Conservation (phyloP, 2,329 filamentous ascomycete species). For the Polytolypa hystricis region DNA sequence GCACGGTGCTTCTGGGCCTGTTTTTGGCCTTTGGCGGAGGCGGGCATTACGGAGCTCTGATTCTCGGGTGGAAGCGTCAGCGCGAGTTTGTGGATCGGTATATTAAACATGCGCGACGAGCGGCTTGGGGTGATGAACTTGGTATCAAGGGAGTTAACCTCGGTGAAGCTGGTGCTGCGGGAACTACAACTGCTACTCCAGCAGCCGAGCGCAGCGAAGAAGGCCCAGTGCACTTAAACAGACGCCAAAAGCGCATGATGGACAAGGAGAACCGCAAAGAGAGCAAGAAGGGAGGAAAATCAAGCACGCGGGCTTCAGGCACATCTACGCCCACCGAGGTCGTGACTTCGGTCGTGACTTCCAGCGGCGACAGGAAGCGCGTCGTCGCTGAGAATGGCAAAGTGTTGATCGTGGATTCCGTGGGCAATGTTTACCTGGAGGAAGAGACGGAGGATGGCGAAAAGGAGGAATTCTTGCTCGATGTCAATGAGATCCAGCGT, state of each 20-base stretch:
- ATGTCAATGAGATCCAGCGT: slow-evolving; percentile 69
- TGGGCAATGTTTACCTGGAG: slow-evolving; percentile 91
- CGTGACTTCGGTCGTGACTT: slow-evolving; percentile 43
- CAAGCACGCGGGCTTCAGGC: slow-evolving; percentile 29
- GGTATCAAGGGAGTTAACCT: slow-evolving; percentile 55
- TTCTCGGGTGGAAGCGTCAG: slow-evolving; percentile 81
- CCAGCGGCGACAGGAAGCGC: slow-evolving; percentile 69
- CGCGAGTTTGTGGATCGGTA: slow-evolving; percentile 85
- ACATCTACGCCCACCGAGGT: slow-evolving; percentile 45
- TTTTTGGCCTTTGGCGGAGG: slow-evolving; percentile 75
- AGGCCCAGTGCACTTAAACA: slow-evolving; percentile 55
- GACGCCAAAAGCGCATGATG: slow-evolving; percentile 77
- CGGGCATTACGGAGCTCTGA: slow-evolving; percentile 75
- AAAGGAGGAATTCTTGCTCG: slow-evolving; percentile 71
- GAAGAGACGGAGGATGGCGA: slow-evolving; percentile 80
- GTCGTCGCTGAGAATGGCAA: slow-evolving; percentile 94
- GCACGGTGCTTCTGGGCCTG: slow-evolving; percentile 68
- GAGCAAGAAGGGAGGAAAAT: slow-evolving; percentile 39
- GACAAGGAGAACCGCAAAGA: slow-evolving; percentile 68
- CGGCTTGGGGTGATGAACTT: slow-evolving; percentile 79
- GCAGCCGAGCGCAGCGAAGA: slow-evolving; percentile 38
- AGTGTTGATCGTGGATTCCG: slow-evolving; percentile 79
- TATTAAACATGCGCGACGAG: slow-evolving; percentile 75
- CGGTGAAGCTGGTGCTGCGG: slow-evolving; percentile 31
- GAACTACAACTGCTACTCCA: slow-evolving; percentile 26